phyloP scores from a whole-genome alignment of 2,329 filamentous ascomycete species.

The Colletotrichum cordylinicola region DNA sequence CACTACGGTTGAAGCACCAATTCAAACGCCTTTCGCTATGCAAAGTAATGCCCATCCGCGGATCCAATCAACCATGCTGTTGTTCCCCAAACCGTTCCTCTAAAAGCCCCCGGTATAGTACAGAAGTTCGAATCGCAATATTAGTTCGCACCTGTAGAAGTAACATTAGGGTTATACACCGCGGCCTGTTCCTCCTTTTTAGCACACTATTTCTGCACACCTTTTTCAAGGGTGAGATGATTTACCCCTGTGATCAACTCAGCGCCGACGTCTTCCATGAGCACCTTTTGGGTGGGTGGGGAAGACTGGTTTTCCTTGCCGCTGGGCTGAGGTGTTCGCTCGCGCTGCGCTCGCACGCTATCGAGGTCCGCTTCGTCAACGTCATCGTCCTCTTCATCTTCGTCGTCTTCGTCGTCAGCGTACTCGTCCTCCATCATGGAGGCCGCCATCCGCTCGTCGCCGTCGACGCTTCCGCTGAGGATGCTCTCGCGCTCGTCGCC shows the following conservation, averaged over 20 bases:
- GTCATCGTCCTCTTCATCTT: slow-evolving; percentile 38
- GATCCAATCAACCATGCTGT: neutral
- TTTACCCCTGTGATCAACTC: slow-evolving; percentile 67
- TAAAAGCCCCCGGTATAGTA: neutral
- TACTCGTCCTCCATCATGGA: slow-evolving; percentile 45
- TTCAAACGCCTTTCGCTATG: slow-evolving; percentile 22
- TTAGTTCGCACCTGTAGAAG: slow-evolving; percentile 13
- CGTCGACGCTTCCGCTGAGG: slow-evolving; percentile 49
- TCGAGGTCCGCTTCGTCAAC: slow-evolving; percentile 46
- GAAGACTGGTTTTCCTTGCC: slow-evolving; percentile 14
- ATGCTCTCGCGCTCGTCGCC: slow-evolving; percentile 48
- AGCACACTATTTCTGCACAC: slow-evolving; percentile 29
- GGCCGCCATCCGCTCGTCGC: slow-evolving; percentile 45
- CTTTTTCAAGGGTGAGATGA: slow-evolving; percentile 54
- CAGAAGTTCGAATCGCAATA: slow-evolving; percentile 6
- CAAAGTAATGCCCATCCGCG: neutral
- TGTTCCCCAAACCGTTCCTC: neutral
- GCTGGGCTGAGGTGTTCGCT: slow-evolving; percentile 17
- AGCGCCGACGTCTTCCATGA: slow-evolving; percentile 54
- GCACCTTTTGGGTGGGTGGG: slow-evolving; percentile 24
- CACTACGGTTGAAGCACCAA: neutral
- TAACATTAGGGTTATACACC: slow-evolving; percentile 19
- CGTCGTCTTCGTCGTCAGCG: slow-evolving; percentile 37
- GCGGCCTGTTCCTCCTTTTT: slow-evolving; percentile 22
- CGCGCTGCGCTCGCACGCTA: slow-evolving; percentile 8